These are phyloP conservation scores for Acanthamoeba polyphaga DNA, from an alignment of 208 protist genomes.

Conservation along the genomic window DNA sequence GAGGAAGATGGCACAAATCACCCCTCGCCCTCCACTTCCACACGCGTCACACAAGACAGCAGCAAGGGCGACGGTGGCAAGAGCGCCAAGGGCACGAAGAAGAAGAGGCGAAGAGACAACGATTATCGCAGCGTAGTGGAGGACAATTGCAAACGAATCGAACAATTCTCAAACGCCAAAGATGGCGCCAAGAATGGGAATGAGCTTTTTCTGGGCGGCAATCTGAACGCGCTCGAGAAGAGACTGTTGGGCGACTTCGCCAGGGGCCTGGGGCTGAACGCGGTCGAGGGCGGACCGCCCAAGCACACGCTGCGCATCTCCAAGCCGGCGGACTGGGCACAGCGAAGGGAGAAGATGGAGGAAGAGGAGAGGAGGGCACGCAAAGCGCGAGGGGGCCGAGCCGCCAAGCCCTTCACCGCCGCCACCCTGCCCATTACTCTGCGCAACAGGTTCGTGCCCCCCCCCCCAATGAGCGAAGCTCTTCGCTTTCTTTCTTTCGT, in stretches of 20 bases:
- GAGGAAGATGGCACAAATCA: neutral
- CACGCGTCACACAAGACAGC: neutral
- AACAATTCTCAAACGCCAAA: neutral
- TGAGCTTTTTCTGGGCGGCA: neutral
- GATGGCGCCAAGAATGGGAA: neutral
- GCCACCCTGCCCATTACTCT: neutral
- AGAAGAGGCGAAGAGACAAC: neutral
- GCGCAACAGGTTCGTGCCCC: neutral
- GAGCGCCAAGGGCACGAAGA: neutral
- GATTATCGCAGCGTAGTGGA: constrained; percentile 16
- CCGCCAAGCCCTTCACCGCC: neutral
- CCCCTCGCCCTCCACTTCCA: neutral
- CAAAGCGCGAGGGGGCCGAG: neutral
- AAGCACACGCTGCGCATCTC: constrained; percentile 20
- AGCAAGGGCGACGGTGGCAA: neutral
- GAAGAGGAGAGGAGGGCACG: neutral
- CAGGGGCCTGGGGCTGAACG: neutral
- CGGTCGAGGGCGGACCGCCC: neutral
- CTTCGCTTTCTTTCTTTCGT: too few species aligned
- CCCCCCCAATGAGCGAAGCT: neutral
- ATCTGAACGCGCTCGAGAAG: constrained; percentile 2
- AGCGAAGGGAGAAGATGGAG: neutral
- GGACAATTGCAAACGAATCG: constrained; percentile 14
- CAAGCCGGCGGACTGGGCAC: neutral
- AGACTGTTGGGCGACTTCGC: neutral